Evolutionary conservation across 768 basidiomycete species (phyloP).

Genomic region (Leccinum obscurum): DNA sequence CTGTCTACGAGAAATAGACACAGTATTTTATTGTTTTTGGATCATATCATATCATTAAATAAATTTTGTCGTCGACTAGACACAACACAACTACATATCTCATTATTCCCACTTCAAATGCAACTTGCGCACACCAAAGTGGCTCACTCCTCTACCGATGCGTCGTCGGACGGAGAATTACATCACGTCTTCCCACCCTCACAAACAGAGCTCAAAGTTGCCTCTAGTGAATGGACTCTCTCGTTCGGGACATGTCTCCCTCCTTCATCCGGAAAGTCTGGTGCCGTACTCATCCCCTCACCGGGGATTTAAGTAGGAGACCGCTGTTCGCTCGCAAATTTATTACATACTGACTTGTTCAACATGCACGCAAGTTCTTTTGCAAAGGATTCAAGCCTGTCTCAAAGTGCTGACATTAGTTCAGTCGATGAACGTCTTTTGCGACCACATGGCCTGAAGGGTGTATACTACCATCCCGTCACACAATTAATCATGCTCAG

Average conservation of each 20-base stretch:
- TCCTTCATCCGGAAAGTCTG: neutral
- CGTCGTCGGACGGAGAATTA: no score
- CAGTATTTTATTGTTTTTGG: no score
- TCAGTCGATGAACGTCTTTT: conserved; percentile 32
- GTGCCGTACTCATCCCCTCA: neutral
- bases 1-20: no score
- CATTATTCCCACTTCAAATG: no score
- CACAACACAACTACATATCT: no score
- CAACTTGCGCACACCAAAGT: no score
- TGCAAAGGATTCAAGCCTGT: conserved; percentile 3
- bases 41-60: no score
- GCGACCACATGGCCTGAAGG: conserved; percentile 50
- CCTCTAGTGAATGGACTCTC: neutral
- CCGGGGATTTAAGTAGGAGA: conserved; percentile 8
- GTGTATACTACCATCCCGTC: conserved; percentile 56
- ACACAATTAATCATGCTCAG: conserved; percentile 66
- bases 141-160: no score
- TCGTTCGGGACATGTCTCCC: neutral
- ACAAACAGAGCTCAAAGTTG: no score
- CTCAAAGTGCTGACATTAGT: neutral
- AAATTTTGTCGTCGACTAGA: no score
- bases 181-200: no score
- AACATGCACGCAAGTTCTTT: neutral
- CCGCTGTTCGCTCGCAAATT: neutral
- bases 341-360: neutral